Evolutionary conservation across 2,329 filamentous ascomycete genomes (phyloP).

Genomic region (Ophiocordyceps robertsii): DNA sequence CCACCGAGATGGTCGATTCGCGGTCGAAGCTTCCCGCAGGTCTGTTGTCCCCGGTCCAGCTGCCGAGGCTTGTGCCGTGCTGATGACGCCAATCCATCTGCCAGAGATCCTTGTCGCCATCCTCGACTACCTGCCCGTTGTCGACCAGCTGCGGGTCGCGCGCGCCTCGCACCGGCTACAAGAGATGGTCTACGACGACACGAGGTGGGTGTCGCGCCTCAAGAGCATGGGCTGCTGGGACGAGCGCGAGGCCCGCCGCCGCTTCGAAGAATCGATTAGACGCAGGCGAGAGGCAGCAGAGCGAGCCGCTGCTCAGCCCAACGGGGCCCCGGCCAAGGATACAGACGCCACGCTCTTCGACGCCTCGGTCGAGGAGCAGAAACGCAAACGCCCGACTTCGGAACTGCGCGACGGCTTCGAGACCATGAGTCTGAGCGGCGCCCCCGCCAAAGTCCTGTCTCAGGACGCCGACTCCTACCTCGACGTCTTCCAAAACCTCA

Average conservation of each 20-base stretch:
- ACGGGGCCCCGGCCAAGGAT: constrained; percentile 6
- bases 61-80: background rate
- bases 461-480: constrained; percentile 53
- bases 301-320: constrained; percentile 9
- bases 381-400: constrained; percentile 25
- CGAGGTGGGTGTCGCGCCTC: constrained; percentile 79
- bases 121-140: constrained; percentile 75
- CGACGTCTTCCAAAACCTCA: constrained; percentile 53
- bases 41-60: constrained; percentile 21
- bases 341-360: constrained; percentile 54
- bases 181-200: constrained; percentile 98
- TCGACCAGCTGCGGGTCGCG: constrained; percentile 76
- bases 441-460: constrained; percentile 27
- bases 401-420: constrained; percentile 59
- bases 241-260: constrained; percentile 67
- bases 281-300: constrained; percentile 42
- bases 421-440: constrained; percentile 46
- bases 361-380: constrained; percentile 52
- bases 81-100: background rate
- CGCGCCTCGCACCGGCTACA: constrained; percentile 73
- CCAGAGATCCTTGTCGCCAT: constrained; percentile 77
- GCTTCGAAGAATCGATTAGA: constrained; percentile 60
- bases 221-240: constrained; percentile 88
- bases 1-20: constrained; percentile 65
- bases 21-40: constrained; percentile 74